Base-by-base conservation (phyloP, 116 monocot species). In the Zostera marina region DNA sequence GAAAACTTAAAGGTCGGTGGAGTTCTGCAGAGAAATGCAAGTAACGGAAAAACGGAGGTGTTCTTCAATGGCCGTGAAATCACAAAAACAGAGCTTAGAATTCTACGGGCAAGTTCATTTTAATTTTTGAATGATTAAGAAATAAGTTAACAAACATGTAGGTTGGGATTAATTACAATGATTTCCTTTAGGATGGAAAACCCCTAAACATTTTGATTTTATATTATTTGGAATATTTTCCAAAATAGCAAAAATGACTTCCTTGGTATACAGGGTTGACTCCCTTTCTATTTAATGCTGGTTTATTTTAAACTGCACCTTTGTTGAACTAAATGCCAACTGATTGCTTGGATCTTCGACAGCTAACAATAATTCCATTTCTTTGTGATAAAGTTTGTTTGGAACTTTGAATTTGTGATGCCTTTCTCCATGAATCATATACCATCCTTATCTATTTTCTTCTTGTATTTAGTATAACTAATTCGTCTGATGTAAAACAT, bases 41-140 rank as follows among this genome's bases (percentile, higher is more conserved):
- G 79, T 71, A 74, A 74, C 58, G 79, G 79, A 4, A 79, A 64
- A 40, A 79, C 79, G 22, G 44, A 60, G 26, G 74, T 79, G 25
- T 68, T 56, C 48, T 58, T 79, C n/a, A 79, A 79, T 70, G 59
- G 70, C 8, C 79, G 79, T 56, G 79, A 79, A 55, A 74, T 79
- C 48, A 79, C 79, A 23, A 79, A 65, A 54, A 3, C 56, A 52
- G 79, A 79, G 56, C 74, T 74, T 44, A 67, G 64, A 14, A 54
- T 79, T 47, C 45, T 79, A 2, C 67, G 71, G 79, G 79, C 61
- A 48, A 51, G 58, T 16, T 0, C 56, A 11, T 42, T n/a, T 22
- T 26, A 9, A 22, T 17, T 21, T 17, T n/a, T 7, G 22, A 55
- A 23, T 23, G 8, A 23, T 55, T 26, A 0, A 9, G 49, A 51